These are phyloP conservation scores for Penicillium parvum DNA, from an alignment of 495 filamentous ascomycete genomes.

Conservation along the genomic window DNA sequence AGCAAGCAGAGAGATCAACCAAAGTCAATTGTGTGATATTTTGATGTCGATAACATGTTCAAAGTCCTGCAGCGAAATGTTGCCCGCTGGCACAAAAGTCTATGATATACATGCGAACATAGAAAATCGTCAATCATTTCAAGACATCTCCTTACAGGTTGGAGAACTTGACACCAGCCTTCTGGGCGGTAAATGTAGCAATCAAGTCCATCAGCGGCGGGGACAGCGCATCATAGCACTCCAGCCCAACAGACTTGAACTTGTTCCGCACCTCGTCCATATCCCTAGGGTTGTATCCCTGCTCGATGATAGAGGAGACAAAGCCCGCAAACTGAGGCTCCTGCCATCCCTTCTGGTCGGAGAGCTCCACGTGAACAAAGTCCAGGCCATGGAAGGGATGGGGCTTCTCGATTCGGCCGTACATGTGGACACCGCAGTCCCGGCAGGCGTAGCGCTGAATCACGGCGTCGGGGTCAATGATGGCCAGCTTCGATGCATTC, in stretches of 20 bases:
- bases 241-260: constrained; percentile 44
- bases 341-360: constrained; percentile 53
- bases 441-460: constrained; percentile 57
- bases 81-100: background rate
- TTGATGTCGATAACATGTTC: too few relatives aligned
- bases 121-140: background rate
- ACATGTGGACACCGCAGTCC: constrained; percentile 53
- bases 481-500: constrained; percentile 47
- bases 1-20: too few relatives aligned
- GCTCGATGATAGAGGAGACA: constrained; percentile 57
- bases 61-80: too few relatives aligned
- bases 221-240: constrained; percentile 53
- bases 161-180: constrained; percentile 24
- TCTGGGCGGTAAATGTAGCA: constrained; percentile 51
- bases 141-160: constrained; percentile 13
- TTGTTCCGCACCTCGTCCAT: constrained; percentile 48
- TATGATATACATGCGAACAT: background rate
- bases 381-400: constrained; percentile 60
- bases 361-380: constrained; percentile 58
- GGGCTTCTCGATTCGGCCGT: constrained; percentile 54
- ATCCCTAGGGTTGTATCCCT: constrained; percentile 49
- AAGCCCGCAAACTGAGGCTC: constrained; percentile 61
- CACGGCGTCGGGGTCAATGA: constrained; percentile 47
- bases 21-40: too few relatives aligned
- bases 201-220: constrained; percentile 56